Evolutionary conservation across 1,284 basidiomycete genomes (phyloP), one percentile per base, ranked within the genome.

Genomic region (Vanrija sp.): DNA sequence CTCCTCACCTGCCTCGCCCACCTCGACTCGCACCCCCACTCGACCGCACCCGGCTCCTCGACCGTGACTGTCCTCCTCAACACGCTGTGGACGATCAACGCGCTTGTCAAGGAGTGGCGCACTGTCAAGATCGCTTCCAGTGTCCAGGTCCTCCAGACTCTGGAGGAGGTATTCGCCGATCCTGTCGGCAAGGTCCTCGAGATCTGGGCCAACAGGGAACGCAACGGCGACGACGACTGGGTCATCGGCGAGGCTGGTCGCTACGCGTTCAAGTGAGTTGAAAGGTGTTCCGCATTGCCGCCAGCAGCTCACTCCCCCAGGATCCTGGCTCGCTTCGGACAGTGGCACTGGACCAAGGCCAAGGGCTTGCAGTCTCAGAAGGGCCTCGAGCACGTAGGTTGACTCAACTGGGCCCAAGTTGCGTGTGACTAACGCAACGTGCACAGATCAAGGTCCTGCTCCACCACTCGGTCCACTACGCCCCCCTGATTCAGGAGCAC

Each of bases 81-180:
- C 56, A 71, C 68, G 4, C 56, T 76, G 3, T 75, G 75, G 73
- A 72, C 71, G 0, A 74, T 76, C 65, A 76, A 76, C 50, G 68
- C 72, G 7, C 58, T 77, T 4, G 71, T 76, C 45, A 76, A 76
- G 57, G 76, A 77, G 53, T 76, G 72, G 72, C 57, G 68, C 16
- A 71, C 58, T 9, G 72, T 77, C 47, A 73, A 73, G 54, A 50
- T 77, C 12, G 59, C 73, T 1, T 53, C 66, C 3, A 75, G 76
- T 1, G 63, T 62, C 16, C 62, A 70, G 45, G 65, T 71, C 20
- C 73, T 77, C 71, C 61, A 64, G 38, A 60, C 49, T 1, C 62
- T 73, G 18, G 71, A 68, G 45, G 58, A 69, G 23, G 57, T 61
- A 7, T 72, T 72, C 43, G 49, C 61, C 4, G 67, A 49, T 1